Evolutionary conservation across 805 yeast genomes (phyloP), one percentile per base, ranked within the genome.

Genomic region (Ogataea glucozyma): DNA sequence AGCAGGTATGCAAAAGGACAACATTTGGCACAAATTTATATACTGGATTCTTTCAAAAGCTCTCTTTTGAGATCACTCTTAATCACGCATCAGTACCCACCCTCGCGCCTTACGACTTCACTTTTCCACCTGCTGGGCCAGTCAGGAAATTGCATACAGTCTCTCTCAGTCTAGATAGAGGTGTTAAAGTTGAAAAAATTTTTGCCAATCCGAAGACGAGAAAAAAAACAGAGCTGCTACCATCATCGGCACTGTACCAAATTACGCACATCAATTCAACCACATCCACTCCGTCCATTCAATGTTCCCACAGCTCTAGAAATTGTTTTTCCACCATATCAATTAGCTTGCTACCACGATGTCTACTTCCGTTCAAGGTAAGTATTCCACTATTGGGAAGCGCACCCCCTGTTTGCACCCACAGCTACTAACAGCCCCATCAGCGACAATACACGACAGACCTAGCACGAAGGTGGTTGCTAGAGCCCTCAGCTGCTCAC

Each of bases 291-390:
- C 19, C 16, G 4, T 9, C 21, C 12, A 30, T 34, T 34, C 38
- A 34, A 34, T 34, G 38, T 13, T 17, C 36, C 38, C 30, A 34
- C 22, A 22, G 26, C 38, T 34, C 13, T 23, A 23, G 20, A 34
- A 34, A 16, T 20, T 6, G 29, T 21, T 3, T 6, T 6, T 17
- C 16, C 18, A 6, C 14, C 9, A 30, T 7, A 30, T 13, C 32
- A n/a, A n/a, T 16, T 30, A 16, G 32, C 32, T 30, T 17, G 32
- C 32, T 30, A 21, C 32, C 32, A 30, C 32, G 5, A 30, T 30
- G 32, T 30, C 32, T 30, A 30, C 32, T 30, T 30, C 32, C 18
- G 21, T 30, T 16, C 32, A 27, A 29, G 41, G 41, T 38, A 29
- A 19, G 41, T 38, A 8, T 18, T 12, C n/a, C n/a, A n/a, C n/a